Base-by-base conservation (phyloP, 805 yeast genomes). In the Wickerhamiella domercqiae region DNA sequence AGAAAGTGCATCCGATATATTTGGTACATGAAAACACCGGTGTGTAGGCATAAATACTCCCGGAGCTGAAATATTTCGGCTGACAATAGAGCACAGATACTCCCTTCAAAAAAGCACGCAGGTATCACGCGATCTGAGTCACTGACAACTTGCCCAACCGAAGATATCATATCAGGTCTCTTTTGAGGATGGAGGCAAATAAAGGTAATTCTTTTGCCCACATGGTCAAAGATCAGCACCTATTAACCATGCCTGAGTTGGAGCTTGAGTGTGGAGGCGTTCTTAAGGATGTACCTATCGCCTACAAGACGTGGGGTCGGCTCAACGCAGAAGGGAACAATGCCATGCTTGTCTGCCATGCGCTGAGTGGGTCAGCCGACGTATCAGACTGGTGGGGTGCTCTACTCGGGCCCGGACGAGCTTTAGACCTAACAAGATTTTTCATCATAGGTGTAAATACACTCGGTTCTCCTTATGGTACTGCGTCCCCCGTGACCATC, bases 381-480 rank as follows among this genome's bases (percentile, higher is more conserved):
- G 94, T 87, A 14, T 69, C 78, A 29, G 98, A 90, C 52, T 90
- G 98, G 98, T 90, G 98, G 98, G 96, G 97, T 0, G 96, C 97
- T 0, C 59, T 90, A 18, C 61, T 90, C 21, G 98, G 97, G 0
- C 70, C 73, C 3, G 79, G 73, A 11, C 70, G 76, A 40, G 93
- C 97, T 1, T 83, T 90, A 57, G 98, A 90, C 59, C 94, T 96
- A 0, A 64, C 84, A 0, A 69, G 79, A 46, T 90, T 77, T 56
- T 82, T 82, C 56, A 73, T 90, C 33, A 67, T 90, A 13, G 87
- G 98, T 54, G 60, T 87, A 40, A 87, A 90, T 54, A 78, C 93
- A n/a, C 66, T 90, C 43, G 97, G 97, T 0, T 82, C 94, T 0
- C 98, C 98, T 0, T 90, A 90, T 52, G 98, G 98, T 1, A 75